Conservation (phyloP, 2,329 filamentous ascomycete genomes). For the Colletotrichum tropicicola region DNA sequence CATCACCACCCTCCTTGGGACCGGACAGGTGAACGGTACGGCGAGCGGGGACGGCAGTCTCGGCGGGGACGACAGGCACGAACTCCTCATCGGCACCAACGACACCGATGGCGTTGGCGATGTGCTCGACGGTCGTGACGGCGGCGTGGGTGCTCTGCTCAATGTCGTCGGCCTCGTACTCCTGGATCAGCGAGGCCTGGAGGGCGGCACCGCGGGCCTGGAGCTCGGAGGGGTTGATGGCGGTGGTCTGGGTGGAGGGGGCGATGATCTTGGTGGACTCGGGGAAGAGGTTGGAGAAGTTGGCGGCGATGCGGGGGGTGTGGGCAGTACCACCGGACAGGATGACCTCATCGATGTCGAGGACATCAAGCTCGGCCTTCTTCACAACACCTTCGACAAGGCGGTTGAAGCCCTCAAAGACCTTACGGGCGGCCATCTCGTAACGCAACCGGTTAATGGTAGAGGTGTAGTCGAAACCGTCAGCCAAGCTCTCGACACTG, state of each 20-base stretch:
- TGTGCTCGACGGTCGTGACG: conserved; percentile 93
- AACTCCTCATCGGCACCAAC: conserved; percentile 76
- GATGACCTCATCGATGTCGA: conserved; percentile 95
- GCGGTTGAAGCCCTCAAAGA: conserved; percentile 87
- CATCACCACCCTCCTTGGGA: conserved; percentile 84
- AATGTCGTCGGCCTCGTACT: conserved; percentile 93
- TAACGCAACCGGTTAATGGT: conserved; percentile 95
- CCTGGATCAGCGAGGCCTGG: conserved; percentile 92
- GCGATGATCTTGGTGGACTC: conserved; percentile 81
- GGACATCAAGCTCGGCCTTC: conserved; percentile 90
- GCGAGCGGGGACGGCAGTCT: conserved; percentile 91
- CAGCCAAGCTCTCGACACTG: conserved; percentile 89
- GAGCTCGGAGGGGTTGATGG: conserved; percentile 94
- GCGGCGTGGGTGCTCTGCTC: conserved; percentile 95
- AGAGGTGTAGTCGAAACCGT: conserved; percentile 89
- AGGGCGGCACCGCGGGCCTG: conserved; percentile 90
- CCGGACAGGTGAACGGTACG: conserved; percentile 81
- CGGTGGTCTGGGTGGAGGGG: conserved; percentile 78
- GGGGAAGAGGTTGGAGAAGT: conserved; percentile 83
- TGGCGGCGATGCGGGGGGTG: conserved; percentile 89
- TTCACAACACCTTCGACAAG: conserved; percentile 85
- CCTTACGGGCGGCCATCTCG: conserved; percentile 86
- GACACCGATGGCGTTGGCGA: conserved; percentile 88
- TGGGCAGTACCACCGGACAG: conserved; percentile 92
- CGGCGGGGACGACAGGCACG: conserved; percentile 80